phyloP scores from a whole-genome alignment of 1,284 basidiomycete genomes.

The Takashimella koratensis region DNA sequence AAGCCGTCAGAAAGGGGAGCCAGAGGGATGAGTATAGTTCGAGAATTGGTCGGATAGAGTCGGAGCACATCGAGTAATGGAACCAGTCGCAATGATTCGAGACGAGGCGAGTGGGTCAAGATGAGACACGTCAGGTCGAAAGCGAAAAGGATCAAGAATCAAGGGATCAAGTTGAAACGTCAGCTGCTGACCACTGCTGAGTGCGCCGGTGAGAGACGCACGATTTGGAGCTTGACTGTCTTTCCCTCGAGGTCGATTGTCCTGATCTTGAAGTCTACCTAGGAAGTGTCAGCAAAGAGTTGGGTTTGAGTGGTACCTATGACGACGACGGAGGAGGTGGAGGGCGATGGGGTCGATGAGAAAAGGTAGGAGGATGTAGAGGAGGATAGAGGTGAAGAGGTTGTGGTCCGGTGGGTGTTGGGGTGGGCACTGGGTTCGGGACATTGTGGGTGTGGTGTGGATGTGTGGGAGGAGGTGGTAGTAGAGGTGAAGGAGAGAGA shows the following conservation, averaged over 20 bases:
- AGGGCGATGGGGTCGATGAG: not conserved
- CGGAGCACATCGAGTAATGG: not conserved
- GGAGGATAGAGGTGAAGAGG: not conserved
- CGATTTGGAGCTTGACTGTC: constrained; percentile 99
- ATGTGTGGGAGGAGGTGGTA: not conserved
- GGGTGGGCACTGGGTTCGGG: no score
- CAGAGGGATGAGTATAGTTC: no score
- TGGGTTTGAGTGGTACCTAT: not conserved
- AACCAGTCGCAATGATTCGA: not conserved
- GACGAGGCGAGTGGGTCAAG: not conserved
- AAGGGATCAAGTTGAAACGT: not conserved
- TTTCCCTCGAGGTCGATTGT: constrained; percentile 99
- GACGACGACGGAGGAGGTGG: not conserved
- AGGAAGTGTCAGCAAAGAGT: not conserved
- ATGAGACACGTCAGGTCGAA: not conserved
- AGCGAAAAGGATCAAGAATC: not conserved
- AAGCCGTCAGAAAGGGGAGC: no score
- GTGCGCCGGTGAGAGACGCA: constrained; percentile 55
- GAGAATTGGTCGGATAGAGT: no score
- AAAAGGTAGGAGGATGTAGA: not conserved
- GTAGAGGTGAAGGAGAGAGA: not conserved
- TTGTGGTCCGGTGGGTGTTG: not conserved
- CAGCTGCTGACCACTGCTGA: constrained; percentile 22
- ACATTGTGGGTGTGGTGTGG: no score
- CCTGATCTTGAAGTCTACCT: constrained; percentile 98